These are phyloP conservation scores for Aspergillus sp. DNA, from an alignment of 2,329 filamentous ascomycete species.

Conservation along the genomic window DNA sequence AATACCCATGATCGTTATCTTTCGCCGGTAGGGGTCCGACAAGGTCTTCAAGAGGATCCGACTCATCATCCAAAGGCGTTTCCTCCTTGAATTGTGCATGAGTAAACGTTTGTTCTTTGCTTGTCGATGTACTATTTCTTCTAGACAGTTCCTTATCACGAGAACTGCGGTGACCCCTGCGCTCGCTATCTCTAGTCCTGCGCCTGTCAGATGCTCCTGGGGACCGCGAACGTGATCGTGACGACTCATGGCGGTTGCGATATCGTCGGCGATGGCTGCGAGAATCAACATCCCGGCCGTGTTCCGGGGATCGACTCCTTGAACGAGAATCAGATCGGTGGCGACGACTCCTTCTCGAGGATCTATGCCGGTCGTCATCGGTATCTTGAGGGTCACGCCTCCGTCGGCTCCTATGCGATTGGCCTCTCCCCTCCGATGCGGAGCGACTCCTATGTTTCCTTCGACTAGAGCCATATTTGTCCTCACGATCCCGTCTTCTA, in stretches of 20 bases:
- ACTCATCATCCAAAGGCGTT: constrained; percentile 43
- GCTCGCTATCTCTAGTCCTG: constrained; percentile 18
- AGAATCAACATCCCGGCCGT: constrained; percentile 10
- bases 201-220: constrained; percentile 16
- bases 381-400: constrained; percentile 24
- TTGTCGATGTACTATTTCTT: background rate
- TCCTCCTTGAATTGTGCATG: background rate
- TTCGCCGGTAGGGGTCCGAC: constrained; percentile 69
- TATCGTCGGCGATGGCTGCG: constrained; percentile 18
- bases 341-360: constrained; percentile 17
- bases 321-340: constrained; percentile 25
- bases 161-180: background rate
- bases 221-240: constrained; percentile 24
- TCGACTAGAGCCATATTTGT: constrained; percentile 30
- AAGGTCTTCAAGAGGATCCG: constrained; percentile 73
- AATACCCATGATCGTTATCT: constrained; percentile 37
- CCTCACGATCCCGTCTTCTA: constrained; percentile 25
- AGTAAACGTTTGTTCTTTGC: constrained; percentile 2
- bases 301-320: constrained; percentile 24
- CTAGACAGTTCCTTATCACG: constrained; percentile 12
- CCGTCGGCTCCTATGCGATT: constrained; percentile 26
- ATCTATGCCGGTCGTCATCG: constrained; percentile 19
- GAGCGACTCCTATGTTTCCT: constrained; percentile 33
- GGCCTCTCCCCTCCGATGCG: constrained; percentile 26
- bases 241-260: constrained; percentile 23